Evolutionary conservation across 2,329 filamentous ascomycete species (phyloP).

Genomic region (Aspergillus melleus): DNA sequence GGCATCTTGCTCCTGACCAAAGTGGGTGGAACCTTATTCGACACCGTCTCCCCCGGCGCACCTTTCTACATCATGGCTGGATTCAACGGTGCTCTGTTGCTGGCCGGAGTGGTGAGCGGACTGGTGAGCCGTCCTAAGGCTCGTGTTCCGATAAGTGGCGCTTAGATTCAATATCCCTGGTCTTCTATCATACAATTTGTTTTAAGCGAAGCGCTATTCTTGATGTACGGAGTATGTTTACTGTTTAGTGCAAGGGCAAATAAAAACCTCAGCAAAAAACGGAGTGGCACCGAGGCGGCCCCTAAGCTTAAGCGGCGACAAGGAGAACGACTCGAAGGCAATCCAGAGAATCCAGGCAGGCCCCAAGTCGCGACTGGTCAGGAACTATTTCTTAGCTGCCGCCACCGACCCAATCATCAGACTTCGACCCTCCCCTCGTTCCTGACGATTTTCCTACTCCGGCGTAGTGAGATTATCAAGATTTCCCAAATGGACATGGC

Average conservation of each 20-base stretch:
- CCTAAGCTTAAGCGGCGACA: no score
- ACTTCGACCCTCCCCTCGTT: not conserved
- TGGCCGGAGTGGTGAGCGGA: slow-evolving; percentile 32
- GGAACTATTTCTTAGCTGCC: not conserved
- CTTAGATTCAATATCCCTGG: not conserved
- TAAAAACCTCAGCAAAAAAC: not conserved
- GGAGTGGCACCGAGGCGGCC: not conserved
- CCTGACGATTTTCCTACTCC: not conserved
- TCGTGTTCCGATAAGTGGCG: not conserved
- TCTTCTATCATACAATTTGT: not conserved
- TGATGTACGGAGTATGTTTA: not conserved
- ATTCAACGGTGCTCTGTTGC: slow-evolving; percentile 75
- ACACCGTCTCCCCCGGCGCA: slow-evolving; percentile 68
- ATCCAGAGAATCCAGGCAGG: not conserved
- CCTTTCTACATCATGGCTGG: slow-evolving; percentile 93
- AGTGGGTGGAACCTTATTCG: slow-evolving; percentile 82
- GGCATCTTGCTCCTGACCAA: slow-evolving; percentile 93
- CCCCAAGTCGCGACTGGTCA: not conserved
- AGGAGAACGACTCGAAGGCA: not conserved
- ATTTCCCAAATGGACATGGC: not conserved
- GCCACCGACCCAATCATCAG: not conserved
- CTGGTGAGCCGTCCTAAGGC: slow-evolving; percentile 15
- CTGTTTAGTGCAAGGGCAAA: not conserved
- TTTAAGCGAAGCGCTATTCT: not conserved
- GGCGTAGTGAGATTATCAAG: not conserved